These are phyloP conservation scores for Rosa chinensis DNA, from an alignment of 306 rosid genomes.

Conservation along the genomic window DNA sequence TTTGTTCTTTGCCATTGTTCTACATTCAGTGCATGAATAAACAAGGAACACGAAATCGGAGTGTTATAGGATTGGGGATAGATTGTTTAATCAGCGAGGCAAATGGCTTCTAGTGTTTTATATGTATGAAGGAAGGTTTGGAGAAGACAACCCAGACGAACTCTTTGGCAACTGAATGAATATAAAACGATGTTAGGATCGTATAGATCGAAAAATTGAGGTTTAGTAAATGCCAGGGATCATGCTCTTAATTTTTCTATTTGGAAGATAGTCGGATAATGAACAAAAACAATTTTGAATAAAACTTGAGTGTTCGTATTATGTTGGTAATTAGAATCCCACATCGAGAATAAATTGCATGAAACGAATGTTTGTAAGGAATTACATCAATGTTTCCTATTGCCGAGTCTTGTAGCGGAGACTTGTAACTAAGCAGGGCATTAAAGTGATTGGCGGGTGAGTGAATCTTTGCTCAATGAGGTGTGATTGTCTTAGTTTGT, in stretches of 20 bases:
- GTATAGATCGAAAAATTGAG: neutral
- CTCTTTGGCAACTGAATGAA: neutral
- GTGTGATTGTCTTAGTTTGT: neutral
- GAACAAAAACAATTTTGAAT: neutral
- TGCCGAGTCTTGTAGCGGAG: neutral
- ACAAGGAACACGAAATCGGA: neutral
- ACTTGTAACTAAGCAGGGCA: neutral
- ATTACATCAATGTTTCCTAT: neutral
- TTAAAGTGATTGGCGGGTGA: neutral
- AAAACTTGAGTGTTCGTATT: neutral
- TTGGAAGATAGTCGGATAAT: neutral
- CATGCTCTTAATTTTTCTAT: neutral
- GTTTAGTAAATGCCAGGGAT: too few relatives aligned
- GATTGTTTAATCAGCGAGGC: neutral
- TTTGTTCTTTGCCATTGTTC: neutral
- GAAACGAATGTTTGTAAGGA: too few relatives aligned
- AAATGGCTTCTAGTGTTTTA: neutral
- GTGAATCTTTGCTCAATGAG: neutral
- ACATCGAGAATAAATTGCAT: neutral
- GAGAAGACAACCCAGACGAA: neutral
- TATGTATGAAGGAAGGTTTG: neutral
- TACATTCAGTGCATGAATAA: neutral
- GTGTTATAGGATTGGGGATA: neutral
- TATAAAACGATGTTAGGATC: neutral
- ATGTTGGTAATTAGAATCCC: neutral